Conservation (phyloP, 306 rosid species). For the Prunus fruticosa region DNA sequence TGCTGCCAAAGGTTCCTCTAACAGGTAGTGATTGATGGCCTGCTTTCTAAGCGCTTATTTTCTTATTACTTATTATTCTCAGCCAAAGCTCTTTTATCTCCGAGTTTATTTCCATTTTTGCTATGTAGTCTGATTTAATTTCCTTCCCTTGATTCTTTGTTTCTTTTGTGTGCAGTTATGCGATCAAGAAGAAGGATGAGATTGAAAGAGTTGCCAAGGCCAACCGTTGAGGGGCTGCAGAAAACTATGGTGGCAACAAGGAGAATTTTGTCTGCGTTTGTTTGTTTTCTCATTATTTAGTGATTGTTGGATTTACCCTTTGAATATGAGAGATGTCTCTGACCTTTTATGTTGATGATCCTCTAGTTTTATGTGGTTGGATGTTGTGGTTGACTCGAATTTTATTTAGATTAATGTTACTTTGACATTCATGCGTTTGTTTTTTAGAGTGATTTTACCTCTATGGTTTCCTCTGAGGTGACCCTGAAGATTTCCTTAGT, state of each 20-base stretch:
- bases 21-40: slow-evolving; percentile 27
- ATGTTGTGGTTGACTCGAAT: neutral
- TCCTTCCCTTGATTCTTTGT: neutral
- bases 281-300: neutral
- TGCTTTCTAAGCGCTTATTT: neutral
- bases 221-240: slow-evolving; percentile 35
- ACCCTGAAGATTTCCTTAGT: no score
- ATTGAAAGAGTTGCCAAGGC: slow-evolving; percentile 60
- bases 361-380: neutral
- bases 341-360: neutral
- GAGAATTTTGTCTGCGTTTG: slow-evolving; percentile 4
- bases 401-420: neutral
- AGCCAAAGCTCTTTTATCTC: neutral
- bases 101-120: neutral
- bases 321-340: neutral
- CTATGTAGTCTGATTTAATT: neutral
- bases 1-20: slow-evolving; percentile 57
- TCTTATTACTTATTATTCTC: neutral
- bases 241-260: neutral
- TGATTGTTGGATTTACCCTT: neutral
- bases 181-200: slow-evolving; percentile 57
- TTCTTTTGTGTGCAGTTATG: slow-evolving; percentile 34
- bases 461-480: no score
- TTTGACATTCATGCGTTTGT: neutral
- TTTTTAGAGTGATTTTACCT: neutral